Evolutionary conservation across 129 eudicot genomes (phyloP).

Genomic region (Arctium minus): DNA sequence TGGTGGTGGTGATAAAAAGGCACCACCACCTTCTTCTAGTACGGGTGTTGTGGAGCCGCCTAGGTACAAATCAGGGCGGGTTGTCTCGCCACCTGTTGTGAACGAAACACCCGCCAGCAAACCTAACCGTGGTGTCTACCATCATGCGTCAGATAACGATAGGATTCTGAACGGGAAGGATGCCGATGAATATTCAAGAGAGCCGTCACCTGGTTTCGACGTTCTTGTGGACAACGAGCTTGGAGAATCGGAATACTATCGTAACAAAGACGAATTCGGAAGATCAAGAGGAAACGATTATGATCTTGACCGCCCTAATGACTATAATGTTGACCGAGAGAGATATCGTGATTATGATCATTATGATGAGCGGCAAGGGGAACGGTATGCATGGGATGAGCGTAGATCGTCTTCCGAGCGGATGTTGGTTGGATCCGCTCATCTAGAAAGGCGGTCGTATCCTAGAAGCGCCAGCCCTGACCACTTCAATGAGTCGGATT

Average conservation of each 20-base stretch:
- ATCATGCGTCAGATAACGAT: slow-evolving; percentile 37
- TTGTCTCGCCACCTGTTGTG: slow-evolving; percentile 28
- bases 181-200: slow-evolving; percentile 74
- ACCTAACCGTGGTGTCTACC: slow-evolving; percentile 28
- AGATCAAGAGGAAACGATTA: slow-evolving; percentile 54
- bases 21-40: slow-evolving; percentile 18
- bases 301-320: slow-evolving; percentile 43
- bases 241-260: slow-evolving; percentile 62
- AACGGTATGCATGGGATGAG: slow-evolving; percentile 45
- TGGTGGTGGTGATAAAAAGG: slow-evolving; percentile 20
- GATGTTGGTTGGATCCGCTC: slow-evolving; percentile 32
- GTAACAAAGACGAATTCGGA: slow-evolving; percentile 50
- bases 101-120: slow-evolving; percentile 28
- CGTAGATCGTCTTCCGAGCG: slow-evolving; percentile 51
- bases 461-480: slow-evolving; percentile 38
- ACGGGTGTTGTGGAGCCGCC: slow-evolving; percentile 27
- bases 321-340: slow-evolving; percentile 49
- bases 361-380: slow-evolving; percentile 34
- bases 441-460: slow-evolving; percentile 45
- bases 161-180: slow-evolving; percentile 48
- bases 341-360: slow-evolving; percentile 53
- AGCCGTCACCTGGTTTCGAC: slow-evolving; percentile 97
- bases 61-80: slow-evolving; percentile 36
- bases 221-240: slow-evolving; percentile 86
- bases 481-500: slow-evolving; percentile 40